Evolutionary conservation across 176 grass and related monocot genomes (phyloP), one percentile per base, ranked within the genome.

Genomic region (Olyra latifolia): DNA sequence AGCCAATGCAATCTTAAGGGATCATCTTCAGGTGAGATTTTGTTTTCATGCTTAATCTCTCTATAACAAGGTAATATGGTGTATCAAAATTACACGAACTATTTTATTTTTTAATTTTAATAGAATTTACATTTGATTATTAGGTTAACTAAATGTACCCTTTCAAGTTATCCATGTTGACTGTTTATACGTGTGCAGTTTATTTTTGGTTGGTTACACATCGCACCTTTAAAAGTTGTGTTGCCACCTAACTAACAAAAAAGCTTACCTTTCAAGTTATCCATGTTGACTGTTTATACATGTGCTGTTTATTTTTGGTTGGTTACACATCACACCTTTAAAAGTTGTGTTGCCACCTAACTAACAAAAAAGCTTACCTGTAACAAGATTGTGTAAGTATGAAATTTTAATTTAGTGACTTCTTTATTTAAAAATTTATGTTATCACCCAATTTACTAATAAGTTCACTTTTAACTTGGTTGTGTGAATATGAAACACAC

Each of bases 11-110:
- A 76, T 62, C 47, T 3, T 66, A 83, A 72, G 61, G 82, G 55
- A 29, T 71, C 83, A 62, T 99, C 86, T 68, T 89, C 90, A 50
- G 64, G 94, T 95, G 85, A 93, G 40, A 20, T 81, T 94, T n/a
- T 78, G 20, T 71, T 74, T 25, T 24, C 60, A 41, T 62, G 23
- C 66, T 23, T 11, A 57, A 59, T 46, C 30, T 62, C 10, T 25
- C 22, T 48, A 14, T 66, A 61, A 47, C 44, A 75, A 47, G 54
- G 7, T 62, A 60, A 88, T 13, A 74, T 52, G 35, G 23, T 38
- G 6, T 50, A 57, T 55, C 68, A 78, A 23, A 71, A 74, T 72
- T 46, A 24, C 7, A 6, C 17, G 73, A 57, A 64, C 1, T 22
- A 2, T 20, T 48, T 4, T 11, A 9, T 10, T n/a, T 72, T 19